phyloP scores from a whole-genome alignment of 768 basidiomycete genomes.

The Boletellus emodensis region DNA sequence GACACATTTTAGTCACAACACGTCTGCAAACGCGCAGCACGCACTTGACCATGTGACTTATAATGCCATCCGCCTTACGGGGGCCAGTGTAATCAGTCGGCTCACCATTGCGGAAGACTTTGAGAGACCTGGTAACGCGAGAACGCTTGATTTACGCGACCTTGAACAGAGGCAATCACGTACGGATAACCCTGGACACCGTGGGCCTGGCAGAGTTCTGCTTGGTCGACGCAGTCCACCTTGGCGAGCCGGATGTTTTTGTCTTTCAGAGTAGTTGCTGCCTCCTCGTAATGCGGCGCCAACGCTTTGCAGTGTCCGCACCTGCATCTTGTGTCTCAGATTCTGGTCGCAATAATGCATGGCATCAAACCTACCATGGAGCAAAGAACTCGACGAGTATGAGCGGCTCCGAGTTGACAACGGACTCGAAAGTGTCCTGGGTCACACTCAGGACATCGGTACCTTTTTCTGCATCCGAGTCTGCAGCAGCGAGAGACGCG shows the following conservation, averaged over 20 bases:
- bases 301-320: constrained; percentile 96
- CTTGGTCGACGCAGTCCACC: constrained; percentile 94
- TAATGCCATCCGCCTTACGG: constrained; percentile 91
- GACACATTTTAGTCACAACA: constrained; percentile 7
- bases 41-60: constrained; percentile 95
- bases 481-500: constrained; percentile 51
- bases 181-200: constrained; percentile 95
- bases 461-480: constrained; percentile 30
- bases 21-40: constrained; percentile 19
- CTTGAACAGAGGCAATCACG: constrained; percentile 28
- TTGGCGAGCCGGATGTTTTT: constrained; percentile 89
- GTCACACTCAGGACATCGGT: constrained; percentile 85
- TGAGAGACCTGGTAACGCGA: constrained; percentile 54
- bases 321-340: constrained; percentile 38
- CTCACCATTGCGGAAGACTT: constrained; percentile 86
- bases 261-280: constrained; percentile 88
- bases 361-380: constrained; percentile 54
- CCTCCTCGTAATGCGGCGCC: constrained; percentile 91
- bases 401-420: constrained; percentile 62
- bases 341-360: neutral
- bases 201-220: constrained; percentile 84
- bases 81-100: constrained; percentile 81
- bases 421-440: constrained; percentile 59
- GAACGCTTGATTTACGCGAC: neutral
- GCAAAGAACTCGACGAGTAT: constrained; percentile 96